Base-by-base conservation (phyloP, 768 basidiomycete genomes). In the Pleurotus djamor region DNA sequence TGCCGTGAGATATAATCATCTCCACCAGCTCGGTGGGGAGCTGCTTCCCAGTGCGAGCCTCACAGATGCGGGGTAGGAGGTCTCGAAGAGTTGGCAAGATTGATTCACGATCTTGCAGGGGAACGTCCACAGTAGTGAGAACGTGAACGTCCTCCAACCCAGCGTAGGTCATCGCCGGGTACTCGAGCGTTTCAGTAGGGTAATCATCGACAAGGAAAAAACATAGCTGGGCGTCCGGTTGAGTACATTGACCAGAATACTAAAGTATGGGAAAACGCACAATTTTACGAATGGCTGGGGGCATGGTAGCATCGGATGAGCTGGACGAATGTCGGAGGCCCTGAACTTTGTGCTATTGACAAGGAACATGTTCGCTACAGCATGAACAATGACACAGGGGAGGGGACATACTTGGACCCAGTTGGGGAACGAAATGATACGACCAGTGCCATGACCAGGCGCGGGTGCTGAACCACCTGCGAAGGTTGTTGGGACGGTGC, bases 361-460 rank as follows among this genome's bases (percentile, higher is more conserved):
- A 41, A 41, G 38, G 10, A 47, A 10, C 1, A 47, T 43, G 10
- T 43, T 43, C 41, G 41, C 41, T 43, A 5, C 7, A n/a, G n/a
- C 45, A 47, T 14, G 13, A 17, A 47, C 4, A 47, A 47, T 3
- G 21, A 28, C 21, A 3, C 21, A 14, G 16, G 16, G 45, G 2
- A 7, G 45, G 28, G 35, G 28, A 59, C 58, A 28, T 16, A 54
- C 54, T 38, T 60, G 59, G 4, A 60, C 12, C 59, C 59, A 60
- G 35, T 60, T 60, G 6, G 59, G 59, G 38, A 60, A 60, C 8
- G 59, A 60, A 6, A 60, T 38, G 33, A 60, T 60, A 12, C 59
- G 33, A 5, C 59, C 59, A 6, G 59, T 60, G 1, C 17, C 41
- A 32, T 41, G 59, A 21, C 50, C 50, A 32, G 21, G 8, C 21